Evolutionary conservation across 2,329 filamentous ascomycete genomes (phyloP).

Genomic region (Nemania sp.): DNA sequence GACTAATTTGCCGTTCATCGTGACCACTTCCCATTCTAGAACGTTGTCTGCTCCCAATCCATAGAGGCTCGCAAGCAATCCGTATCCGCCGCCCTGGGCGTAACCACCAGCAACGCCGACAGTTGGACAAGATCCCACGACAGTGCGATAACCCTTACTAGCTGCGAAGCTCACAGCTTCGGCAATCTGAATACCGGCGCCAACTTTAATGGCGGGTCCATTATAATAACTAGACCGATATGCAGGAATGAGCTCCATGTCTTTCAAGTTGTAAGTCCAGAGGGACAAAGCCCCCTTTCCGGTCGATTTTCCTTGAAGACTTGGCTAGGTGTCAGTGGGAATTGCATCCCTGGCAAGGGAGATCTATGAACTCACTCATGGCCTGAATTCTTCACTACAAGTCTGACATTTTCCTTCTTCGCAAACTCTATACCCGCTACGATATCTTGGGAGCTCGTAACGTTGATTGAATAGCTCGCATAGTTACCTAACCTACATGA

Average conservation of each 20-base stretch:
- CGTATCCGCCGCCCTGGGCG: slow-evolving; percentile 4
- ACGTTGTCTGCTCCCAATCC: background rate
- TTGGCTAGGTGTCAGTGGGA: background rate
- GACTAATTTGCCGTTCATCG: background rate
- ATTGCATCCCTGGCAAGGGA: background rate
- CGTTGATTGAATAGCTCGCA: slow-evolving; percentile 7
- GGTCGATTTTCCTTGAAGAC: slow-evolving; percentile 8
- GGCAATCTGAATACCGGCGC: slow-evolving; percentile 7
- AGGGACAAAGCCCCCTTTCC: slow-evolving; percentile 11
- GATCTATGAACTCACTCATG: slow-evolving; percentile 2
- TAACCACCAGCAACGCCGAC: slow-evolving; percentile 17
- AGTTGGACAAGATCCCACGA: slow-evolving; percentile 10
- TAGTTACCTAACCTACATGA: slow-evolving; percentile 4
- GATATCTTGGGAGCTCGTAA: background rate
- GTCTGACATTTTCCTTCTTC: slow-evolving; percentile 3
- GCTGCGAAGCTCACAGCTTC: slow-evolving; percentile 6
- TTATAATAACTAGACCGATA: slow-evolving; percentile 8
- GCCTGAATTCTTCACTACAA: slow-evolving; percentile 6
- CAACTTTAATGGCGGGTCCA: slow-evolving; percentile 10
- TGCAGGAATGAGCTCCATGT: background rate
- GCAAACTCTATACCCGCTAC: slow-evolving; percentile 5
- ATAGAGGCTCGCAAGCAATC: background rate
- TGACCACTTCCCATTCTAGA: slow-evolving; percentile 6
- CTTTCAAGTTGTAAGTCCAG: slow-evolving; percentile 19
- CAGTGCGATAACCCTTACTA: background rate